Base-by-base conservation (phyloP, 192 early-diverging fungal genomes). In the Entomortierella beljakovae region DNA sequence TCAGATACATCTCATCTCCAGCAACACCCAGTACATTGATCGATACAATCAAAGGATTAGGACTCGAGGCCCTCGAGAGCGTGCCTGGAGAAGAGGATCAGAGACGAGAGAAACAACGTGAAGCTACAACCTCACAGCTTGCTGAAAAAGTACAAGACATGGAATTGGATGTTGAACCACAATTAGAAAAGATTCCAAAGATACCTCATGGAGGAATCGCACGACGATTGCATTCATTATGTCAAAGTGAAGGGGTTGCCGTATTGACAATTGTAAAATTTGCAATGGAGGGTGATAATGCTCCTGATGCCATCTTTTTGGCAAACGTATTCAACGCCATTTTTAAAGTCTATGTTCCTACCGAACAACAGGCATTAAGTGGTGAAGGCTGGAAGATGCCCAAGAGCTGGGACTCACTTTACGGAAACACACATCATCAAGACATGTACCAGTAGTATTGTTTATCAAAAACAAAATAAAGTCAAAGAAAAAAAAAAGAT, bases 201-300 rank as follows among this genome's bases (percentile, higher is more conserved):
- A 70, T 94, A 63, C 87, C 89, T 37, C 84, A 86, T 38, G 83
- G 88, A 31, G 91, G 90, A 0, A 73, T 91, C 18, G 83, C 91
- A 0, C 81, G 85, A 42, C 83, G 80, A n/a, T 59, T 94, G 10
- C 85, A 87, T 35, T 57, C 73, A 8, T 61, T 81, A 49, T 82
- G 85, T 25, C 75, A 87, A 58, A 54, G 68, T 2, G 56, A 71
- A 26, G 69, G 68, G 1, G 55, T 90, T 1, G 80, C 83, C 6
- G 64, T 85, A 34, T 49, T 84, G 31, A 81, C 87, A 25, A 56
- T 91, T 13, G 72, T 89, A 0, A 82, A 86, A 71, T 88, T 92
- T 85, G 92, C 87, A 10, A 85, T 88, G 60, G 92, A 94, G 73
- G 92, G 92, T 48, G 87, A 94, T 62, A 94, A 94, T 75, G 83